Evolutionary conservation across 2,329 filamentous ascomycete genomes (phyloP), one percentile per base, ranked within the genome.

Genomic region (Coniosporium tulheliwenetii): DNA sequence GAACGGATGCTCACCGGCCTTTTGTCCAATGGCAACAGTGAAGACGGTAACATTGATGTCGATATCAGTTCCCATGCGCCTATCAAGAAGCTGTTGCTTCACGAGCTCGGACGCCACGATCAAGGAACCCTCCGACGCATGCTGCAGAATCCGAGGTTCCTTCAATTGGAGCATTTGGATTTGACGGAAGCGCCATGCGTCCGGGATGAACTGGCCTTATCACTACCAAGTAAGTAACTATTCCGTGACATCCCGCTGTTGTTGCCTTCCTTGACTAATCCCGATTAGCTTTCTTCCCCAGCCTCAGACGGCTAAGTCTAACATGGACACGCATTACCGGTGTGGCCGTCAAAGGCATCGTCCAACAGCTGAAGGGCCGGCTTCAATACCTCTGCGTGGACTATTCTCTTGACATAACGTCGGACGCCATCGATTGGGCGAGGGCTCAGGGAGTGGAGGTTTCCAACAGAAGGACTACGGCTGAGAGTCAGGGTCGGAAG

Each of bases 341-440:
- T 5, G 59, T 59, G 1, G 52, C 56, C 2, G 54, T 68, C 30
- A 63, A 61, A 44, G 54, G 53, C 43, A 46, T 64, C 12, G 52
- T 57, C 0, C 52, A 58, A 26, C 43, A 41, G 8, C 34, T 57
- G 12, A 36, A 36, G 9, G 47, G 47, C 0, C 44, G 45, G 8
- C 44, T 65, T 5, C 48, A 48, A 35, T 45, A 43, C 9, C 46
- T 66, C 13, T 51, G 49, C 2, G 47, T 62, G 13, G 51, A 63
- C 36, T 44, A 58, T 8, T 66, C 63, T 38, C 40, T 40, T 2
- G 39, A 48, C 5, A 52, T 66, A 1, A 54, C 56, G 12, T 45
- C 55, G 1, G 64, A 66, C 49, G 63, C 61, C 0, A 50, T 65
- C 3, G 52, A 55, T 10, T 64, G 62, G 53, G 63, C 63, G 3